Evolutionary conservation across 2,329 filamentous ascomycete species (phyloP).

Genomic region (Verticillium nubilum): DNA sequence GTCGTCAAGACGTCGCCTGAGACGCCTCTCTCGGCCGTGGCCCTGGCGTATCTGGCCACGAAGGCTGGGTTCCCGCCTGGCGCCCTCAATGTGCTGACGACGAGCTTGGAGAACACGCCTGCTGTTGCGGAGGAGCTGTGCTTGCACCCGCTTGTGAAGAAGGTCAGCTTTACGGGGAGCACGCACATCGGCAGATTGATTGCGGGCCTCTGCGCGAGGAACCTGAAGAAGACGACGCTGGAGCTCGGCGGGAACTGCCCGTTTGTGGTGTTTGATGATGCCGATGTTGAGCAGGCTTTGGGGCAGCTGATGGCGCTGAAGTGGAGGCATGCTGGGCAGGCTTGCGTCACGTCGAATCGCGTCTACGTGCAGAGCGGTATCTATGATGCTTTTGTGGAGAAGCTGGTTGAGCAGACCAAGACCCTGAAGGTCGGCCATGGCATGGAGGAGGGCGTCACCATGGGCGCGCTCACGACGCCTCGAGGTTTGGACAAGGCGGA

Average conservation of each 20-base stretch:
- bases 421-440: slow-evolving; percentile 59
- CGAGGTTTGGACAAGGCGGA: slow-evolving; percentile 50
- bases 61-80: slow-evolving; percentile 72
- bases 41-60: slow-evolving; percentile 60
- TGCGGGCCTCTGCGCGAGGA: slow-evolving; percentile 54
- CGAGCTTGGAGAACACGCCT: slow-evolving; percentile 37
- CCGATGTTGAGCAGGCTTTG: slow-evolving; percentile 58
- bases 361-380: slow-evolving; percentile 37
- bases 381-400: slow-evolving; percentile 53
- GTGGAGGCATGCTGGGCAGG: slow-evolving; percentile 25
- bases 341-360: slow-evolving; percentile 46
- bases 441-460: slow-evolving; percentile 46
- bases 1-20: slow-evolving; percentile 68
- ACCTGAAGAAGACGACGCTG: slow-evolving; percentile 62
- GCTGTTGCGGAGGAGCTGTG: slow-evolving; percentile 39
- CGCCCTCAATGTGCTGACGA: slow-evolving; percentile 51
- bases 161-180: slow-evolving; percentile 74
- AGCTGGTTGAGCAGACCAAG: slow-evolving; percentile 45
- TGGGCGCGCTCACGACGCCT: slow-evolving; percentile 55
- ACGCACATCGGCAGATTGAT: slow-evolving; percentile 66
- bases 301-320: slow-evolving; percentile 42
- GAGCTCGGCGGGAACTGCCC: slow-evolving; percentile 68
- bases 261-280: slow-evolving; percentile 62
- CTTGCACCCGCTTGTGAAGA: slow-evolving; percentile 41
- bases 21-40: slow-evolving; percentile 67